phyloP scores from a whole-genome alignment of 345 rosid species.

The Turritis glabra region DNA sequence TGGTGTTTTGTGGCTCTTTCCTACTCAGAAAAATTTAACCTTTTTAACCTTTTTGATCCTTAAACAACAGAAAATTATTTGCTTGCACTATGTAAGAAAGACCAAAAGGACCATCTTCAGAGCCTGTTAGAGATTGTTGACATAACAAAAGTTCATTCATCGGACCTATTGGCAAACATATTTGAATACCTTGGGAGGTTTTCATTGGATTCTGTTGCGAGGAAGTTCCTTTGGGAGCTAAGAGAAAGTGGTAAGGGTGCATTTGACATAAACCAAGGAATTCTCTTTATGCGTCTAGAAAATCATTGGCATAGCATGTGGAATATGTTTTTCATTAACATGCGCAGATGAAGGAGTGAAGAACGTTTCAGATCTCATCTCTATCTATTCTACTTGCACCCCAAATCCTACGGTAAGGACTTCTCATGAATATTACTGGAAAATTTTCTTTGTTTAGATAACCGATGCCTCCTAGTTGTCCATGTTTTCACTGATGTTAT shows the following conservation, averaged over 20 bases:
- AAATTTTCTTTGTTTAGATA: conserved; percentile 27
- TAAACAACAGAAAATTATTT: conserved; percentile 63
- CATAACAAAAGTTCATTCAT: conserved; percentile 52
- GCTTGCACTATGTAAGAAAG: conserved; percentile 68
- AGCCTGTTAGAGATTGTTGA: conserved; percentile 61
- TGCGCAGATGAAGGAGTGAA: conserved; percentile 53
- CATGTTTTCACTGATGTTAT: conserved; percentile 14
- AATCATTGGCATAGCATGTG: background rate
- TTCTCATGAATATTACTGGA: conserved; percentile 54
- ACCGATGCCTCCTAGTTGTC: background rate
- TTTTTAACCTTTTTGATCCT: background rate
- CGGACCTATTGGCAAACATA: conserved; percentile 41
- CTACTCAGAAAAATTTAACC: background rate
- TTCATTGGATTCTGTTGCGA: conserved; percentile 52
- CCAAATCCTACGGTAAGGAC: conserved; percentile 74
- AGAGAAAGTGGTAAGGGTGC: conserved; percentile 51
- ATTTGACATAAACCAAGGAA: background rate
- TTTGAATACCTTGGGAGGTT: conserved; percentile 69
- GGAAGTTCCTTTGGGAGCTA: conserved; percentile 53
- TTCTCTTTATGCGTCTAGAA: background rate
- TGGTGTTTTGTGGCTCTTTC: background rate
- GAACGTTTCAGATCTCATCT: conserved; percentile 59
- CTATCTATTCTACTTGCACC: conserved; percentile 51
- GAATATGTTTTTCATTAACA: background rate
- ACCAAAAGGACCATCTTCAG: conserved; percentile 52